Evolutionary conservation across 2,329 filamentous ascomycete species (phyloP).

Genomic region (Rasamsonia emersonii): DNA sequence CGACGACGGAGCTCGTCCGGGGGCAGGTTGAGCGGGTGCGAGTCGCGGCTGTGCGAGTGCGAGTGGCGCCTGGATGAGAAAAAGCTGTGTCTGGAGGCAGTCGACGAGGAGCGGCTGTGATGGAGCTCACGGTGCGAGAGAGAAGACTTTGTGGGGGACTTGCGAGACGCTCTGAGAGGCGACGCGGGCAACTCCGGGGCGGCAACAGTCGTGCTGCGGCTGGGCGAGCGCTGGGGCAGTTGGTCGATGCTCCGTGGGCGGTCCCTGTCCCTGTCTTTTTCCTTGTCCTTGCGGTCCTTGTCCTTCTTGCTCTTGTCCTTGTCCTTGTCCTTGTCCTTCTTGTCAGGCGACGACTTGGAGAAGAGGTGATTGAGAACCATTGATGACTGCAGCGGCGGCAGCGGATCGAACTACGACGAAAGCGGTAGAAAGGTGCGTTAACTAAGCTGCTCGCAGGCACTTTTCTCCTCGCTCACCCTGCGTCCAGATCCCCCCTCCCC

Average conservation of each 20-base stretch:
- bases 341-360: conserved; percentile 21
- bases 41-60: conserved; percentile 51
- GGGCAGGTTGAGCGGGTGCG: conserved; percentile 81
- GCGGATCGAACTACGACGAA: conserved; percentile 30
- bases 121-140: conserved; percentile 9
- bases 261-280: conserved; percentile 1
- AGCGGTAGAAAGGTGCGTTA: conserved; percentile 26
- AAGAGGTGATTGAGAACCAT: conserved; percentile 33
- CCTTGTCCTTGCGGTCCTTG: conserved; percentile 9
- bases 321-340: conserved; percentile 16
- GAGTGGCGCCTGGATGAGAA: conserved; percentile 31
- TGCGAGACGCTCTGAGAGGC: conserved; percentile 6
- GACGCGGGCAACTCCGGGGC: conserved; percentile 6
- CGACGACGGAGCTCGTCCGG: conserved; percentile 74
- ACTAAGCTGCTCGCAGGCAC: no score
- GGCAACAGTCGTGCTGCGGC: conserved; percentile 3
- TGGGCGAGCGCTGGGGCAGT: conserved; percentile 1
- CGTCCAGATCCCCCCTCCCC: no score
- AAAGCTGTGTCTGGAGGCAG: conserved; percentile 18
- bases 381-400: conserved; percentile 14
- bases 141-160: conserved; percentile 13
- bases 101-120: conserved; percentile 24
- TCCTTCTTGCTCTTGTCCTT: conserved; percentile 14
- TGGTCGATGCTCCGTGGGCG: conserved; percentile 1
- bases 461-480: conserved; percentile 3